Evolutionary conservation across 495 filamentous ascomycete genomes (phyloP).

Genomic region (Massariosphaeria phaeospora): DNA sequence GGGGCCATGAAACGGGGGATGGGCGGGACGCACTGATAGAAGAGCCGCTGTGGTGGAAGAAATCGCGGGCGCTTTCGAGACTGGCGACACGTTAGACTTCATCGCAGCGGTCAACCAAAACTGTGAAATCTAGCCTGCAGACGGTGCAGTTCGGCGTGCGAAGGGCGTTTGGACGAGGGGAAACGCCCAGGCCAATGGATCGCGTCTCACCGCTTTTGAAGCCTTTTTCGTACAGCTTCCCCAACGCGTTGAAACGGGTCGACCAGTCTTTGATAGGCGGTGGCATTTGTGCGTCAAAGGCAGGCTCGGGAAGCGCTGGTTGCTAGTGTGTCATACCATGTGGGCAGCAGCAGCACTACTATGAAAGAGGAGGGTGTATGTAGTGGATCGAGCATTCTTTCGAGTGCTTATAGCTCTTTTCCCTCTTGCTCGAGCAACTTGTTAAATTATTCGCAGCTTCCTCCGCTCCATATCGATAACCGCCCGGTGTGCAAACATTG

Average conservation of each 20-base stretch:
- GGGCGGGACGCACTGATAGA: constrained; percentile 49
- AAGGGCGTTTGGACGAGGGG: constrained; percentile 24
- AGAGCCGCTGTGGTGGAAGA: constrained; percentile 46
- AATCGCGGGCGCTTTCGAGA: constrained; percentile 45
- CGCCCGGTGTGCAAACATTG: too few species aligned
- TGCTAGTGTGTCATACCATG: too few species aligned
- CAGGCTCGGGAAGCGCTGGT: too few species aligned
- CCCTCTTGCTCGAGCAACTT: too few species aligned
- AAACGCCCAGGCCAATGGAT: constrained; percentile 20
- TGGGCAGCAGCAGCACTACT: too few species aligned
- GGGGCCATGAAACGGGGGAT: constrained; percentile 21
- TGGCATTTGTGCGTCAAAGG: too few species aligned
- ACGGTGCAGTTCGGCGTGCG: constrained; percentile 18
- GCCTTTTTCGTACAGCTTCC: constrained; percentile 30
- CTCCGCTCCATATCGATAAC: too few species aligned
- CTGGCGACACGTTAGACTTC: constrained; percentile 28
- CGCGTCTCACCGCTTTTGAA: constrained; percentile 39
- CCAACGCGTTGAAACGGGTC: constrained; percentile 36
- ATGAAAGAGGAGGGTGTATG: too few species aligned
- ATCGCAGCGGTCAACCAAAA: background rate
- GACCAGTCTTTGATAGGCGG: constrained; percentile 41
- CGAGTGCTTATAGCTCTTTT: too few species aligned
- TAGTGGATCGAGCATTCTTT: too few species aligned
- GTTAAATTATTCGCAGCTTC: too few species aligned
- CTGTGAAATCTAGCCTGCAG: constrained; percentile 16